Percentiles rank a stretch among this genome's conserved stretches.
These are phyloP conservation scores for Rhizopus stolonifer DNA, from an alignment of 371 early-diverging fungal species.

Conservation along the genomic window DNA sequence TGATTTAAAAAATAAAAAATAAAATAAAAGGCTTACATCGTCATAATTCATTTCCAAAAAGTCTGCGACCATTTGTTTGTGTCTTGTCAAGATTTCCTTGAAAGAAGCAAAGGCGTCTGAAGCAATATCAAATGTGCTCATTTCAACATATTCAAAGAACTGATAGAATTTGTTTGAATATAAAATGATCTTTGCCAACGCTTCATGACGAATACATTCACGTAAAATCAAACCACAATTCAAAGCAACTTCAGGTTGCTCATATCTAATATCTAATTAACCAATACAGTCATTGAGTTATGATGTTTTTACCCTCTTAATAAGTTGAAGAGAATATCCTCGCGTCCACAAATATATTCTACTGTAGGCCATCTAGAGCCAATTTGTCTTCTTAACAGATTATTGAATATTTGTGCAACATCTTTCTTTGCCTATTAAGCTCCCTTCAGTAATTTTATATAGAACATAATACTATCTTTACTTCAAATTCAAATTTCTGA, in stretches of 20 bases:
- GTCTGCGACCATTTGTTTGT: conserved; percentile 87
- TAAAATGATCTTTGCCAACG: conserved; percentile 82
- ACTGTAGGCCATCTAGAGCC: conserved; percentile 94
- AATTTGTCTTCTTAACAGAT: conserved; percentile 91
- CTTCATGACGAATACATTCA: conserved; percentile 94
- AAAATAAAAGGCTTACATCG: conserved; percentile 46
- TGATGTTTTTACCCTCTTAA: conserved; percentile 70
- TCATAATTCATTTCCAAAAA: conserved; percentile 92
- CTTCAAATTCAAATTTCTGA: conserved; percentile 92
- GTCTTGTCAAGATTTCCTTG: conserved; percentile 94
- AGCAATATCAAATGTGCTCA: conserved; percentile 96
- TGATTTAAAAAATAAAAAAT: not conserved
- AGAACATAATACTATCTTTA: conserved; percentile 19
- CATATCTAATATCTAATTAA: conserved; percentile 62
- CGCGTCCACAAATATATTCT: conserved; percentile 85
- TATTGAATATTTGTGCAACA: conserved; percentile 95
- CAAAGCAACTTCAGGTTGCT: conserved; percentile 92
- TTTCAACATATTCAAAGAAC: conserved; percentile 93
- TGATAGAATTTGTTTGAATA: conserved; percentile 85
- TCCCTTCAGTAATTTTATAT: no score
- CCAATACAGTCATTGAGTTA: no score
- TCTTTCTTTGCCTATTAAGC: conserved; percentile 87
- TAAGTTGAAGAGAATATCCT: conserved; percentile 79
- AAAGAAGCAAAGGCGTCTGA: conserved; percentile 98
- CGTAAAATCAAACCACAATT: conserved; percentile 96